Conservation (phyloP, 139 green algal genomes). For the Picochlorum sp. region DNA sequence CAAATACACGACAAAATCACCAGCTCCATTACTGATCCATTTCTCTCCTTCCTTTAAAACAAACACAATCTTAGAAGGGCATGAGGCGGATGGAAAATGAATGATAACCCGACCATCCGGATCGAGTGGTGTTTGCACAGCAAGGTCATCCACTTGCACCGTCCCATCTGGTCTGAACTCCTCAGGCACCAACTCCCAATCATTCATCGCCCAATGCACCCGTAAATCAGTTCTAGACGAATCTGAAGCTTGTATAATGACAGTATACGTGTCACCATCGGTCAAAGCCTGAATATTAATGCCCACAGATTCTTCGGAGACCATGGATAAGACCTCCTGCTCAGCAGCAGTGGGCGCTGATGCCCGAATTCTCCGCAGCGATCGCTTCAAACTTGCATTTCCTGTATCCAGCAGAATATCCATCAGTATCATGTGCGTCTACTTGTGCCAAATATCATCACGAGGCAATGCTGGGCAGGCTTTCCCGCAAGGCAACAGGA, state of each 20-base stretch:
- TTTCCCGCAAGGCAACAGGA: too few species aligned
- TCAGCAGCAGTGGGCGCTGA: too few species aligned
- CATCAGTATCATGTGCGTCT: too few species aligned
- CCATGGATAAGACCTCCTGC: too few species aligned
- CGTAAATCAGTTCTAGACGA: slow-evolving; percentile 13
- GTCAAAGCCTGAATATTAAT: slow-evolving; percentile 13
- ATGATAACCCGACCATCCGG: slow-evolving; percentile 30
- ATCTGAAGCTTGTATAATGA: not conserved
- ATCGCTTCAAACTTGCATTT: too few species aligned
- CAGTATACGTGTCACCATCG: not conserved
- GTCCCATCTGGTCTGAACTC: slow-evolving; percentile 24
- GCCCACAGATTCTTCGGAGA: not conserved
- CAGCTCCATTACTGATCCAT: slow-evolving; percentile 52
- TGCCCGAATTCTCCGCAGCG: too few species aligned
- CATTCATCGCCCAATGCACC: slow-evolving; percentile 72
- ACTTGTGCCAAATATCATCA: too few species aligned
- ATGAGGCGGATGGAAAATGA: slow-evolving; percentile 31
- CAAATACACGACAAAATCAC: slow-evolving; percentile 51
- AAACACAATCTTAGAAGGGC: slow-evolving; percentile 50
- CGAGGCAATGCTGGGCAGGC: too few species aligned
- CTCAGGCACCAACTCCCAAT: slow-evolving; percentile 51
- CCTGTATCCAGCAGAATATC: too few species aligned
- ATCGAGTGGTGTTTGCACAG: slow-evolving; percentile 51
- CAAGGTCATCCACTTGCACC: slow-evolving; percentile 34
- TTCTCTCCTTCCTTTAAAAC: slow-evolving; percentile 55